Evolutionary conservation across 192 early-diverging fungal species (phyloP).

Genomic region (Entomortierella beljakovae): DNA sequence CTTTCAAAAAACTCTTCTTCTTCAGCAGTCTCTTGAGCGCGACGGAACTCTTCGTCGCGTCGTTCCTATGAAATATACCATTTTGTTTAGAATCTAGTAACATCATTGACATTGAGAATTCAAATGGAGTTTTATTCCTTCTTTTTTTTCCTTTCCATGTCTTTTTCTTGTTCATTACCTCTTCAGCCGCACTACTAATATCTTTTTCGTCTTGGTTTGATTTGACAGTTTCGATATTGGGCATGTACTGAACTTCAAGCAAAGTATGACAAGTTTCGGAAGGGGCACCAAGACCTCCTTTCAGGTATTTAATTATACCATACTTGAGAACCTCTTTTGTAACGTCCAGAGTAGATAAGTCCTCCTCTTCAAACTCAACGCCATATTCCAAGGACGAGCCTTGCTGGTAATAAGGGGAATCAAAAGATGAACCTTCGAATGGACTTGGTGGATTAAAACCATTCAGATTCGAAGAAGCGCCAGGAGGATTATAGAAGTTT

Average conservation of each 20-base stretch:
- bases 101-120: background rate
- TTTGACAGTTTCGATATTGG: constrained; percentile 60
- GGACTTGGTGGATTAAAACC: constrained; percentile 22
- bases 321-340: constrained; percentile 71
- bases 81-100: background rate
- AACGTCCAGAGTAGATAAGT: constrained; percentile 55
- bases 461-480: constrained; percentile 37
- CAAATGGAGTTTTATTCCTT: background rate
- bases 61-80: constrained; percentile 14
- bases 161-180: constrained; percentile 23
- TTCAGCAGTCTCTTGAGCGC: constrained; percentile 29
- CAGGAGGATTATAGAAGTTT: constrained; percentile 37
- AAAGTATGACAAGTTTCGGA: constrained; percentile 76
- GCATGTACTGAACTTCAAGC: constrained; percentile 81
- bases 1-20: constrained; percentile 40
- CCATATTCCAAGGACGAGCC: constrained; percentile 22
- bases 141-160: too few relatives aligned
- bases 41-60: constrained; percentile 43
- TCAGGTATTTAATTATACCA: constrained; percentile 71
- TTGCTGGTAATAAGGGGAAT: constrained; percentile 32
- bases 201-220: constrained; percentile 24
- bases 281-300: constrained; percentile 68
- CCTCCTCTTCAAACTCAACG: background rate
- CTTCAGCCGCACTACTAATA: constrained; percentile 38
- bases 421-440: constrained; percentile 23